These are phyloP conservation scores for Prunus davidiana DNA, from an alignment of 306 rosid species.

Conservation along the genomic window DNA sequence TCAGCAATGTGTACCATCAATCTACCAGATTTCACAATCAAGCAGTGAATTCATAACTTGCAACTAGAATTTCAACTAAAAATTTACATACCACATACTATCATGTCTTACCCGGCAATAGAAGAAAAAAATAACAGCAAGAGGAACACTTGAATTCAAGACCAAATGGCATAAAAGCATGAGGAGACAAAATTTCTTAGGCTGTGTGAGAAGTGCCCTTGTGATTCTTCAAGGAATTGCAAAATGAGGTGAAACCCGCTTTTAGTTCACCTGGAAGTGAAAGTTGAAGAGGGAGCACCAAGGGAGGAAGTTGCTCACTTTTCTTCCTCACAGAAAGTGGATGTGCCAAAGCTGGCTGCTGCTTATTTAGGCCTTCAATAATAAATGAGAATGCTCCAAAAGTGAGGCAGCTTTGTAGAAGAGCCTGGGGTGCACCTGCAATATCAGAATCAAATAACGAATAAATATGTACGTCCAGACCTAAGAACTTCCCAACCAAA, in stretches of 20 bases:
- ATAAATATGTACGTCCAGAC: not conserved
- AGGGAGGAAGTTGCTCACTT: conserved; percentile 33
- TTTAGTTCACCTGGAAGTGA: conserved; percentile 74
- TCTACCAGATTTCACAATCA: not conserved
- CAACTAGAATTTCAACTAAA: conserved; percentile 2
- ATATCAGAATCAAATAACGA: not conserved
- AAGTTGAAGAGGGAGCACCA: conserved; percentile 68
- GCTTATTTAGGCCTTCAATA: conserved; percentile 86
- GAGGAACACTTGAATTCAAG: conserved; percentile 4
- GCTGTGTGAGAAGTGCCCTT: conserved; percentile 38
- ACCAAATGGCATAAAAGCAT: conserved; percentile 4
- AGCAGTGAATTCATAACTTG: not conserved
- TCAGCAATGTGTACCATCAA: not conserved
- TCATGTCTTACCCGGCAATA: not conserved
- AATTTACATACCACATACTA: conserved; percentile 23
- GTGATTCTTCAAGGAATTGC: conserved; percentile 59
- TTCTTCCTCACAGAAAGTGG: conserved; percentile 45
- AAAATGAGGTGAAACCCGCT: conserved; percentile 68
- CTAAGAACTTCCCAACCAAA: not conserved
- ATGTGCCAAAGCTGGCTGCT: conserved; percentile 90
- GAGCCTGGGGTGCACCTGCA: conserved; percentile 95
- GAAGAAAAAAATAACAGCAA: not conserved
- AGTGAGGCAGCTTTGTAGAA: conserved; percentile 85
- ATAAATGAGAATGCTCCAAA: conserved; percentile 94
- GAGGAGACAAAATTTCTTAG: conserved; percentile 28